These are phyloP conservation scores for Lophium mytilinum DNA, from an alignment of 495 filamentous ascomycete genomes.

Conservation along the genomic window DNA sequence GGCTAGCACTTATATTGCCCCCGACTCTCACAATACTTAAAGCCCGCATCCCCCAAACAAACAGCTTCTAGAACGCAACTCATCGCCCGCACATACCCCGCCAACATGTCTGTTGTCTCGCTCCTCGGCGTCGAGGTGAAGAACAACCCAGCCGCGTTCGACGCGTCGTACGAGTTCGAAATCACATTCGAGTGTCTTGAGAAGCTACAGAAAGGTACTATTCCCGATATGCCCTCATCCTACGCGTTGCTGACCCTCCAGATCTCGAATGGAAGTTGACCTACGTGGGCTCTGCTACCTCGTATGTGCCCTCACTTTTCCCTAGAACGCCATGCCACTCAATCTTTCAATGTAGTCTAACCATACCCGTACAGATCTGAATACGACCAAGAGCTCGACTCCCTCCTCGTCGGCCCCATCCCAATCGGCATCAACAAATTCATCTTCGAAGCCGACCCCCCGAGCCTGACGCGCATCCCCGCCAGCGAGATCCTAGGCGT, in stretches of 20 bases:
- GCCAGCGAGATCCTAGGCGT: constrained; percentile 92
- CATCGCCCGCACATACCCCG: not conserved
- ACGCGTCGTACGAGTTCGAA: constrained; percentile 85
- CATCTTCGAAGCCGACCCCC: constrained; percentile 90
- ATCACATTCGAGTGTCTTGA: constrained; percentile 98
- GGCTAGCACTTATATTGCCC: too few relatives aligned
- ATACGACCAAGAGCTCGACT: constrained; percentile 97
- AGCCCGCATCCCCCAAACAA: not conserved
- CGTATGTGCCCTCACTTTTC: constrained; percentile 48
- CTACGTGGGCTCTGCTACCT: constrained; percentile 96
- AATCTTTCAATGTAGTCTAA: not conserved
- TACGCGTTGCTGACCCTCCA: constrained; percentile 33
- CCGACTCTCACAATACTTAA: too few relatives aligned
- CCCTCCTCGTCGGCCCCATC: constrained; percentile 89
- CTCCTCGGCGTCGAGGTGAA: constrained; percentile 88
- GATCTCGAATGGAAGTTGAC: constrained; percentile 99
- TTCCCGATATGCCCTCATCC: not conserved
- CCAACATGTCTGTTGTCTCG: constrained; percentile 90
- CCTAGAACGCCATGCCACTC: not conserved
- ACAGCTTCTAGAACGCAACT: not conserved
- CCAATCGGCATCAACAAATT: constrained; percentile 98
- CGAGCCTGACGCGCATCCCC: constrained; percentile 81
- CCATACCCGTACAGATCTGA: constrained; percentile 56
- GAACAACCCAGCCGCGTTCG: constrained; percentile 93
- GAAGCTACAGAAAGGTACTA: constrained; percentile 74